Conservation (phyloP, 306 rosid genomes). For the Neltuma alba region DNA sequence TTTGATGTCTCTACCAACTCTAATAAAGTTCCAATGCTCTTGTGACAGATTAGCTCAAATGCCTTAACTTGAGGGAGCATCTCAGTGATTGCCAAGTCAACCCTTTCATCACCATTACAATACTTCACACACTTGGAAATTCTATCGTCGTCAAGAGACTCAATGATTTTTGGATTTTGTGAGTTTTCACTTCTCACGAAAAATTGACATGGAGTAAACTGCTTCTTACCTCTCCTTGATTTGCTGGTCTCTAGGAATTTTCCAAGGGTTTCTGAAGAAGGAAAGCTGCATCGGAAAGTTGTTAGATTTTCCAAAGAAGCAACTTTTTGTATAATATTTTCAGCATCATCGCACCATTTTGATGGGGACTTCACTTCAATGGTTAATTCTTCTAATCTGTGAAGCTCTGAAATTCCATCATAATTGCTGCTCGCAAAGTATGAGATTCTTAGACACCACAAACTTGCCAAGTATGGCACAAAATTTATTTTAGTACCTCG, state of each 20-base stretch:
- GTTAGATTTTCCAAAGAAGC: no score
- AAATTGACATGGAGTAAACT: constrained; percentile 30
- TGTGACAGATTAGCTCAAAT: constrained; percentile 22
- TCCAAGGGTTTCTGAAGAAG: no score
- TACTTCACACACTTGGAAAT: constrained; percentile 30
- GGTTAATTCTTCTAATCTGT: no score
- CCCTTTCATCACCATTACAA: constrained; percentile 4
- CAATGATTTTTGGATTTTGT: constrained; percentile 17
- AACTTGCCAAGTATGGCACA: no score
- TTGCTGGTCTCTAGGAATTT: constrained; percentile 4
- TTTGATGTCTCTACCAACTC: background rate
- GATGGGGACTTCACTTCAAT: no score
- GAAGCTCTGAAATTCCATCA: background rate
- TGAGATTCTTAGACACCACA: constrained; percentile 15
- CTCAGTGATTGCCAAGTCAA: no score
- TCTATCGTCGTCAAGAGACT: constrained; percentile 32
- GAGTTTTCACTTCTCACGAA: constrained; percentile 33
- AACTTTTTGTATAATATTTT: no score
- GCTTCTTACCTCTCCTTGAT: no score
- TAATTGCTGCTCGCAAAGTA: background rate
- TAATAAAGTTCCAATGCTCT: background rate
- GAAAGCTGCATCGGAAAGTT: no score
- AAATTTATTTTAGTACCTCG: no score
- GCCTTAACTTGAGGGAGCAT: constrained; percentile 34
- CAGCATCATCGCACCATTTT: no score